These are phyloP conservation scores for Saccharomyces hybrid DNA, from an alignment of 1,139 yeast species.

Conservation along the genomic window DNA sequence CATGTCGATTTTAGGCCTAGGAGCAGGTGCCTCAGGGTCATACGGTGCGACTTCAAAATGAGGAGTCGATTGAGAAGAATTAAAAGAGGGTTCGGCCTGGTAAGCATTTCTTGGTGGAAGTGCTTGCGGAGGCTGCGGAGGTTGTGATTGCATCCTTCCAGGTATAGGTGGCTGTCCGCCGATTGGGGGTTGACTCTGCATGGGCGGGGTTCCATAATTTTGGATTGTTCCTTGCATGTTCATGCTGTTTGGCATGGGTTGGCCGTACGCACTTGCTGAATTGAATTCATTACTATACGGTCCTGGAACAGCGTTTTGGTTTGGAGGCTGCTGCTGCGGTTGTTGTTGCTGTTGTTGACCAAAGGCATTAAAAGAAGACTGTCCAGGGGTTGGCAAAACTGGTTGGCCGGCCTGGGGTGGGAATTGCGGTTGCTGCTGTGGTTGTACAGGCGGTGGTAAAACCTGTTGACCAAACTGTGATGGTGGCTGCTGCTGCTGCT, in stretches of 20 bases:
- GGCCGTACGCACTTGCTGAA: neutral
- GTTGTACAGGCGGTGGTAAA: neutral
- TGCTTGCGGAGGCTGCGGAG: neutral
- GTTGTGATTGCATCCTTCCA: neutral
- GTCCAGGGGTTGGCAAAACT: neutral
- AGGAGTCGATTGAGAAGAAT: neutral
- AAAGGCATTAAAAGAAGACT: neutral
- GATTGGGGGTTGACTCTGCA: neutral
- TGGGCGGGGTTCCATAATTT: neutral
- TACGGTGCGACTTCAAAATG: constrained; percentile 21
- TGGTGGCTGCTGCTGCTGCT: neutral
- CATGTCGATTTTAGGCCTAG: constrained; percentile 9
- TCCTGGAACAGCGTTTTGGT: constrained; percentile 1
- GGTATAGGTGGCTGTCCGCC: neutral
- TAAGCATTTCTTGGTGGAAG: neutral
- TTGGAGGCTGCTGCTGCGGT: neutral
- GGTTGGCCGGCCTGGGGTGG: constrained; percentile 1
- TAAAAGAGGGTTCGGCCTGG: neutral
- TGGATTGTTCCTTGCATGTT: neutral
- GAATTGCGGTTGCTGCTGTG: constrained; percentile 1
- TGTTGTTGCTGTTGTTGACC: constrained; percentile 2
- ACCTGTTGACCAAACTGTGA: neutral
- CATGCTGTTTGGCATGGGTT: neutral
- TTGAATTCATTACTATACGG: neutral
- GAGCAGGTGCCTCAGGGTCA: constrained; percentile 15